A percentile compares a stretch with the other conserved stretches of the same genome.
Conservation (phyloP, 1,139 yeast species). For the Blastobotrys serpentis region DNA sequence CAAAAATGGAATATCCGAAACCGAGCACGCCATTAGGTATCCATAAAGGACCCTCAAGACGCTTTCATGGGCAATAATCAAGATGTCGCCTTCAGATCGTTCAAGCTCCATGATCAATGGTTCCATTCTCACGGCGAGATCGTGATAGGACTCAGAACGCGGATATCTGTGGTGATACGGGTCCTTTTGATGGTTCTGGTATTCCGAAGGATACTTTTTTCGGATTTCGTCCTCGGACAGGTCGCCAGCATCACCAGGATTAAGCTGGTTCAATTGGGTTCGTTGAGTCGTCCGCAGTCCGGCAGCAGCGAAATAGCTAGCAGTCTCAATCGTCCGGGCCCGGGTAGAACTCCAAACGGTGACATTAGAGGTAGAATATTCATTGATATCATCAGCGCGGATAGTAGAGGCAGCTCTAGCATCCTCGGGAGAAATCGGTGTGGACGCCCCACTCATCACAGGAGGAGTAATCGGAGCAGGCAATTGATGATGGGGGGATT, state of each 20-base stretch:
- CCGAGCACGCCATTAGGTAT: conserved; percentile 87
- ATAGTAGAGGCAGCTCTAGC: conserved; percentile 31
- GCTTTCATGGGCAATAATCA: conserved; percentile 91
- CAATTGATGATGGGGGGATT: no score
- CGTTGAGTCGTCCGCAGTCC: conserved; percentile 68
- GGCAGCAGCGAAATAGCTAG: conserved; percentile 59
- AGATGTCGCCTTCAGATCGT: conserved; percentile 80
- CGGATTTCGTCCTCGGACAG: conserved; percentile 60
- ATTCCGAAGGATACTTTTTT: conserved; percentile 65
- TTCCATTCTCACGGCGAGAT: conserved; percentile 89
- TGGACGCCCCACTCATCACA: conserved; percentile 30
- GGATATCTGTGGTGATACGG: conserved; percentile 94
- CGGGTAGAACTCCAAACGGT: conserved; percentile 93
- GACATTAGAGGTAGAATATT: conserved; percentile 29
- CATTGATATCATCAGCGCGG: conserved; percentile 28
- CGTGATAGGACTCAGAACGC: conserved; percentile 93
- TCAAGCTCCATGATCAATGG: conserved; percentile 92
- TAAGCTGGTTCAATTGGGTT: conserved; percentile 79
- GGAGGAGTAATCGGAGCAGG: conserved; percentile 25
- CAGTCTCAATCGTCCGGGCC: conserved; percentile 77
- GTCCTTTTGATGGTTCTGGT: conserved; percentile 61
- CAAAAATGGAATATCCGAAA: conserved; percentile 77
- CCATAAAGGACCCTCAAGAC: conserved; percentile 88
- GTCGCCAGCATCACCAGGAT: conserved; percentile 86
- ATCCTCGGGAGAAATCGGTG: conserved; percentile 29